Evolutionary conservation across 768 basidiomycete species (phyloP).

Genomic region (Leccinellum albellum): DNA sequence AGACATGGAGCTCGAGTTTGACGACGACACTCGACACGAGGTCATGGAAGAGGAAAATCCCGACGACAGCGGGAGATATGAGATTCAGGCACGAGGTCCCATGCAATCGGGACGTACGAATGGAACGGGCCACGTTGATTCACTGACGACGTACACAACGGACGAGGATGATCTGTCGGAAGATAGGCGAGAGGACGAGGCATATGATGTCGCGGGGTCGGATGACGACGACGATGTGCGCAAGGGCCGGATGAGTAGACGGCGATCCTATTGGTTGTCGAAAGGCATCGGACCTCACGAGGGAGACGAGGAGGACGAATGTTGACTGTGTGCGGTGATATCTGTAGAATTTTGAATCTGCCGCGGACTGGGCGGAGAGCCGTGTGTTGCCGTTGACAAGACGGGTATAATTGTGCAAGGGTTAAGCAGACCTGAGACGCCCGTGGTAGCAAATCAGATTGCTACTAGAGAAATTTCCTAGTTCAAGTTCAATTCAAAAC

Average conservation of each 20-base stretch:
- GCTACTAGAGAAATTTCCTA: too few relatives aligned
- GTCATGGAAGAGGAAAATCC: slow-evolving; percentile 22
- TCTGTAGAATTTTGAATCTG: background rate
- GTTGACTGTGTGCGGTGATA: slow-evolving; percentile 2
- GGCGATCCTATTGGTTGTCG: slow-evolving; percentile 56
- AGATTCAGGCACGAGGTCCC: slow-evolving; percentile 45
- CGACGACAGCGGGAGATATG: slow-evolving; percentile 59
- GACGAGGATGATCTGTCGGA: slow-evolving; percentile 39
- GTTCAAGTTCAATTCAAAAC: background rate
- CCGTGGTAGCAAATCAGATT: too few relatives aligned
- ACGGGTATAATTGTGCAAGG: slow-evolving; percentile 6
- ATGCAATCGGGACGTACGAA: slow-evolving; percentile 43
- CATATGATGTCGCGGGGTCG: slow-evolving; percentile 17
- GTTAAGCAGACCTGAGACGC: background rate
- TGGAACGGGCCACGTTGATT: slow-evolving; percentile 34
- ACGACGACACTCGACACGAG: slow-evolving; percentile 13
- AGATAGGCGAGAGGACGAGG: slow-evolving; percentile 28
- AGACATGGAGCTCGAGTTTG: slow-evolving; percentile 32
- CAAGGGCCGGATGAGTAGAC: slow-evolving; percentile 13
- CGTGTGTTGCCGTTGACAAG: background rate
- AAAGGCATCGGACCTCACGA: slow-evolving; percentile 40
- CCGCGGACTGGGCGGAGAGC: background rate
- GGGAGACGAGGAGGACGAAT: slow-evolving; percentile 12
- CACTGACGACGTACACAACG: slow-evolving; percentile 47
- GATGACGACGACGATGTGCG: slow-evolving; percentile 22